Conservation (phyloP, 2,329 filamentous ascomycete genomes). For the Salinomyces thailandicus region DNA sequence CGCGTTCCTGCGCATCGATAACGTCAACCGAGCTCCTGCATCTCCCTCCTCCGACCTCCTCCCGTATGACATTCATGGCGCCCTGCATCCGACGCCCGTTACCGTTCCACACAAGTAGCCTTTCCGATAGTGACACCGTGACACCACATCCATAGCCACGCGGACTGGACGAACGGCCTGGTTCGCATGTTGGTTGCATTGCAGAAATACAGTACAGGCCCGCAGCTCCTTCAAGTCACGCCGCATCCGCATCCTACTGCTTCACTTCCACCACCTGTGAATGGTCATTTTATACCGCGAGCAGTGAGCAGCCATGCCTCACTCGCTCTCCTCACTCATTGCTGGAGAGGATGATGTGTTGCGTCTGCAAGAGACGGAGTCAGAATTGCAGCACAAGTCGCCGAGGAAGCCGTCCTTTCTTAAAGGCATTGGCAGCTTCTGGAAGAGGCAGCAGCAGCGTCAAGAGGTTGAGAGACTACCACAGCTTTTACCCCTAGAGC, state of each 20-base stretch:
- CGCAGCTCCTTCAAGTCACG: no score
- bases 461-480: conserved; percentile 10
- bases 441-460: conserved; percentile 27
- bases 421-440: conserved; percentile 13
- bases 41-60: neutral
- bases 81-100: neutral
- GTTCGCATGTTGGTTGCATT: conserved; percentile 3
- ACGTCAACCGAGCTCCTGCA: neutral
- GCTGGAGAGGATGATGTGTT: conserved; percentile 11
- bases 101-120: no score
- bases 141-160: conserved; percentile 1
- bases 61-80: neutral
- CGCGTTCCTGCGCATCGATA: conserved; percentile 1
- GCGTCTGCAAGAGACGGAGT: conserved; percentile 14
- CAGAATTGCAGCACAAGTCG: conserved; percentile 14
- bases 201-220: no score
- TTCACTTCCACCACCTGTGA: conserved; percentile 2
- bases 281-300: conserved; percentile 2
- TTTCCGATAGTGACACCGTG: no score
- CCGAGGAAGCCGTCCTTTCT: conserved; percentile 12
- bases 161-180: neutral
- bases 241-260: neutral
- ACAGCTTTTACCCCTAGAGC: conserved; percentile 15
- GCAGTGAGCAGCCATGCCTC: conserved; percentile 17
- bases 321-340: conserved; percentile 22